A percentile compares a stretch with the other conserved stretches of the same genome.
Conservation (phyloP, 371 early-diverging fungal genomes). For the Mortierella sp. region DNA sequence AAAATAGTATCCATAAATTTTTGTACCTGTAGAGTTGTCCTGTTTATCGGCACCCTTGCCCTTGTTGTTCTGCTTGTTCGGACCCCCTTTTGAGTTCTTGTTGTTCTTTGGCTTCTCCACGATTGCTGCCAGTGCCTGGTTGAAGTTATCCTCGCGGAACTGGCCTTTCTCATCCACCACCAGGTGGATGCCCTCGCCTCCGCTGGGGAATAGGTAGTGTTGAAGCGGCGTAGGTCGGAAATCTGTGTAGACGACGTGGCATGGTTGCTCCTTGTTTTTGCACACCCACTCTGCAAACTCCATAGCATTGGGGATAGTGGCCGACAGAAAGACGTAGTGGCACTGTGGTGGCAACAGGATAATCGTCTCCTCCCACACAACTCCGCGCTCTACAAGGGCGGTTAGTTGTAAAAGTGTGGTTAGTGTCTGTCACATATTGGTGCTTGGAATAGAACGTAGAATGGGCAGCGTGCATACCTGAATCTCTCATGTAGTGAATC, state of each 20-base stretch:
- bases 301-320: conserved; percentile 99
- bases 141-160: conserved; percentile 96
- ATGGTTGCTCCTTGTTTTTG: conserved; percentile 95
- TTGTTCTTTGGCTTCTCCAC: conserved; percentile 1
- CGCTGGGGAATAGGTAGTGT: conserved; percentile 94
- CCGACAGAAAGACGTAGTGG: conserved; percentile 97
- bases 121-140: conserved; percentile 84
- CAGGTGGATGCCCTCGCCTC: conserved; percentile 92
- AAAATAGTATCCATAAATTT: neutral
- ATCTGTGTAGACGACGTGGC: conserved; percentile 99
- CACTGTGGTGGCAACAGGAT: conserved; percentile 96
- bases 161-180: conserved; percentile 95
- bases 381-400: conserved; percentile 90
- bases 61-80: neutral
- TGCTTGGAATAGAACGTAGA: no score
- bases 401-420: neutral
- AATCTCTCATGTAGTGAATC: conserved; percentile 99
- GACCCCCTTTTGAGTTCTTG: neutral
- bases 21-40: conserved; percentile 11
- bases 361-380: conserved; percentile 99
- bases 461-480: conserved; percentile 51
- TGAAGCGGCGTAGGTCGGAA: conserved; percentile 99
- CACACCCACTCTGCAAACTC: conserved; percentile 99
- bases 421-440: neutral
- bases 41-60: neutral